Conservation (phyloP, 495 filamentous ascomycete species). For the Xylaria castorea region DNA sequence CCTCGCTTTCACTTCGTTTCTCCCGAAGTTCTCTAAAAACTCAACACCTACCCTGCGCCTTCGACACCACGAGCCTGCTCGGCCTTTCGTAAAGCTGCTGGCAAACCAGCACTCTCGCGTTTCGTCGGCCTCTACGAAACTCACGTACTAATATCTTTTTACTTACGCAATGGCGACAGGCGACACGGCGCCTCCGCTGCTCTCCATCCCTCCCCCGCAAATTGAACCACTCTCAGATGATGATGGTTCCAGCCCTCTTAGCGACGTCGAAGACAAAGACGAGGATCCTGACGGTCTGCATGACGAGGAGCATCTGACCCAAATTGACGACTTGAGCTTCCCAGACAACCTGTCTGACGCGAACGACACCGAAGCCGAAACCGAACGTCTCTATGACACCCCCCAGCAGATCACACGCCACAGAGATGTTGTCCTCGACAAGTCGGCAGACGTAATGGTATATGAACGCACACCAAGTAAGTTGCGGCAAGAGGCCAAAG, state of each 20-base stretch:
- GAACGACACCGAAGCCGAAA: slow-evolving; percentile 97
- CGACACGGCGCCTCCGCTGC: slow-evolving; percentile 53
- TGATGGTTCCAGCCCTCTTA: slow-evolving; percentile 72
- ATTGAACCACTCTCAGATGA: slow-evolving; percentile 46
- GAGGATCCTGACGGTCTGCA: slow-evolving; percentile 54
- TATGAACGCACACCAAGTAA: slow-evolving; percentile 73
- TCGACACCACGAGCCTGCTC: slow-evolving; percentile 15
- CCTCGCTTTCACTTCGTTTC: slow-evolving; percentile 14
- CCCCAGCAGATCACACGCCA: slow-evolving; percentile 72
- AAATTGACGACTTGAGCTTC: slow-evolving; percentile 56
- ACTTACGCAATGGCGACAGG: slow-evolving; percentile 50
- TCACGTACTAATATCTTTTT: not conserved
- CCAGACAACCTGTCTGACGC: slow-evolving; percentile 61
- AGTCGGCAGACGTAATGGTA: slow-evolving; percentile 44
- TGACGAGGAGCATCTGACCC: slow-evolving; percentile 50
- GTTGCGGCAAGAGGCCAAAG: slow-evolving; percentile 55
- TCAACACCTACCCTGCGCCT: slow-evolving; percentile 1
- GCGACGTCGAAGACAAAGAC: slow-evolving; percentile 84
- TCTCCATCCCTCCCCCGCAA: slow-evolving; percentile 54
- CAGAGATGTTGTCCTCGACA: slow-evolving; percentile 65
- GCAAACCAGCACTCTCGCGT: not conserved
- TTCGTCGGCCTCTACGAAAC: not conserved
- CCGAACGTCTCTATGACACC: slow-evolving; percentile 91
- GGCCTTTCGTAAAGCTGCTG: not conserved
- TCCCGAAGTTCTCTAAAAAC: slow-evolving; percentile 20